Evolutionary conservation across 83 land plant genomes (phyloP).

Genomic region (Diphasiastrum complanatum): DNA sequence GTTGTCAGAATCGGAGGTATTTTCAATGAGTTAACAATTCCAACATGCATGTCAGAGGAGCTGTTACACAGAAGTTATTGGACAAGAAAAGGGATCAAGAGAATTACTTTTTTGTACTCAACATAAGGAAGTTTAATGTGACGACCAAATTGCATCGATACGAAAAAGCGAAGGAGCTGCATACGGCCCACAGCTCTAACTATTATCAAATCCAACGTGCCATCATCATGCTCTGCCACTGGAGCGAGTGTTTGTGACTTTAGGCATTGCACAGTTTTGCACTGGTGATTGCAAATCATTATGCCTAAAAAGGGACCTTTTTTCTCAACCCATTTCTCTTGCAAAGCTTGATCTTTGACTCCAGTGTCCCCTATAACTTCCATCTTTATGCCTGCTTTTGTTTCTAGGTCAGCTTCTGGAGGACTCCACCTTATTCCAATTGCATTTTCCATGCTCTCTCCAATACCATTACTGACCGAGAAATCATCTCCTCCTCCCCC

Average conservation of each 20-base stretch:
- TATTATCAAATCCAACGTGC: slow-evolving; percentile 58
- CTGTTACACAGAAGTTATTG: background rate
- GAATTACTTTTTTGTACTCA: slow-evolving; percentile 74
- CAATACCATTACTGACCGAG: background rate
- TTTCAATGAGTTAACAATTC: too few relatives aligned
- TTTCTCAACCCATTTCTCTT: slow-evolving; percentile 65
- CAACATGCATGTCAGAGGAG: background rate
- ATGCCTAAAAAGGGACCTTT: slow-evolving; percentile 70
- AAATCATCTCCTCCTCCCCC: background rate
- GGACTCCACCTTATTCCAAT: background rate
- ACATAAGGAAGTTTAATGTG: slow-evolving; percentile 87
- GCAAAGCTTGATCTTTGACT: too few relatives aligned
- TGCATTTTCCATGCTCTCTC: background rate
- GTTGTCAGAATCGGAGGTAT: too few relatives aligned
- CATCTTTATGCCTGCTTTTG: too few relatives aligned
- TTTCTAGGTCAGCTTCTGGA: slow-evolving; percentile 1
- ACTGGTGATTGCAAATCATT: slow-evolving; percentile 82
- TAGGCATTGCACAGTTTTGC: slow-evolving; percentile 81
- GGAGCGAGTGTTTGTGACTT: slow-evolving; percentile 83
- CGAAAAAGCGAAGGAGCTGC: slow-evolving; percentile 58
- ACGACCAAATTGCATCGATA: slow-evolving; percentile 61
- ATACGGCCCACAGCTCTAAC: slow-evolving; percentile 71
- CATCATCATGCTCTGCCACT: slow-evolving; percentile 79
- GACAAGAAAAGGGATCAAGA: background rate
- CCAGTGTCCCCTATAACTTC: too few relatives aligned